Evolutionary conservation across 257 asterid species (phyloP), one percentile per base, ranked within the genome.

Genomic region (Dorcoceras hygrometricum): DNA sequence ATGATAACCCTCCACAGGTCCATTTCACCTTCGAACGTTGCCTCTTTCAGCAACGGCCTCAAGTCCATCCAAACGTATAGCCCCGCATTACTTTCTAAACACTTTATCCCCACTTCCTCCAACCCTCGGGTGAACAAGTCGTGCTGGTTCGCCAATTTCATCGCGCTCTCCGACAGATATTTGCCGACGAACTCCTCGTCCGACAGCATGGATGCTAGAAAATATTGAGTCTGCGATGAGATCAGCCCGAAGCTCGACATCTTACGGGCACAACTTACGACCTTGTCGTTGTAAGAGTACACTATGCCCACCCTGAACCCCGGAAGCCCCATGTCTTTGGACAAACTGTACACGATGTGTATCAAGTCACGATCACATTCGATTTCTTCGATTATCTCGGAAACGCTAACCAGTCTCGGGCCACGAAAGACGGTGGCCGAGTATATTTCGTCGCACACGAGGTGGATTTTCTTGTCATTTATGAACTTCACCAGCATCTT

Each of bases 21-120:
- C 82, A 78, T 77, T 67, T 91, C 98, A 0, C 85, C 71, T 5
- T 87, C 92, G 18, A 82, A 83, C 0, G 86, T 78, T 0, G 78
- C 53, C 57, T 79, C 85, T 58, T 73, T 59, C 24, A 89, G 62
- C 3, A 89, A 57, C 0, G 56, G 69, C 23, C 96, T 79, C 68
- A 91, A 66, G 63, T 91, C 95, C 96, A 91, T 85, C 96, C 98
- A 91, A n/a, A 88, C 82, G 9, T 80, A 91, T 0, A 89, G 76
- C 4, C 98, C 98, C 0, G 95, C 96, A 48, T 87, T 87, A 77
- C 95, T 82, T 34, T 74, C 65, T 77, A 92, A 63, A 56, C 97
- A 89, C 9, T 54, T 69, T 7, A 89, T 84, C 8, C 85, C 93
- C 0, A 78, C 79, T 53, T 75, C 69, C 3, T 68, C 72, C 0